These are phyloP conservation scores for Angomonas ambiguus DNA, from an alignment of 208 protist species.

Conservation along the genomic window DNA sequence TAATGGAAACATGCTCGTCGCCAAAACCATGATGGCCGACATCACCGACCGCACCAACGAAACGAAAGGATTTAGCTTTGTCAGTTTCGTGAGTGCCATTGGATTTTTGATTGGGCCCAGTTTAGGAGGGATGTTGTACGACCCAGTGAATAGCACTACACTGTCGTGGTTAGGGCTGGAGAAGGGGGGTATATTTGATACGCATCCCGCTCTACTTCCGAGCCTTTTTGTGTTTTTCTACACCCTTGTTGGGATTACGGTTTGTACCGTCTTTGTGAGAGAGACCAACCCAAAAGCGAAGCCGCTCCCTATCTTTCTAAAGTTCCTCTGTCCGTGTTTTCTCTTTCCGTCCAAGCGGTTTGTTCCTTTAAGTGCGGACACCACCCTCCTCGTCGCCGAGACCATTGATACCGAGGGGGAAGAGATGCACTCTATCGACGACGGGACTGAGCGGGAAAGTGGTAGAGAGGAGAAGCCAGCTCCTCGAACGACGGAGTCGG, in stretches of 20 bases:
- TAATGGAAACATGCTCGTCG: conserved; percentile 76
- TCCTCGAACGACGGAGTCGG: not conserved
- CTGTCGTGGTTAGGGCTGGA: conserved; percentile 26
- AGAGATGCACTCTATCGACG: not conserved
- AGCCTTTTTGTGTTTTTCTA: conserved; percentile 33
- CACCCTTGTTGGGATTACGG: conserved; percentile 32
- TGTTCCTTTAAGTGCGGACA: not conserved
- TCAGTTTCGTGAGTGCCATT: conserved; percentile 87
- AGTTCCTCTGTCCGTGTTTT: conserved; percentile 18
- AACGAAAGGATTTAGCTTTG: conserved; percentile 92
- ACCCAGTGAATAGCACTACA: conserved; percentile 31
- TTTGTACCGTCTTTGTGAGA: conserved; percentile 52
- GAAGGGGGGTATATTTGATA: conserved; percentile 17
- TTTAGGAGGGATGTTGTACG: conserved; percentile 60
- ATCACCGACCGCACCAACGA: conserved; percentile 71
- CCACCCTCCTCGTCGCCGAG: not conserved
- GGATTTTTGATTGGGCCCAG: conserved; percentile 57
- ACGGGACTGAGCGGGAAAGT: too few relatives aligned
- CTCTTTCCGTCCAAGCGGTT: not conserved
- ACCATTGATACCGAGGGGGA: too few relatives aligned
- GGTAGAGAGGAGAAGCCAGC: not conserved
- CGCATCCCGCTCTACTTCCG: conserved; percentile 50
- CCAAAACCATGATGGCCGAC: conserved; percentile 72
- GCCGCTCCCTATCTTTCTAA: conserved; percentile 26
- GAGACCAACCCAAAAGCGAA: conserved; percentile 58